Evolutionary conservation across 768 basidiomycete species (phyloP).

Genomic region (Leucocoprinus sp.): DNA sequence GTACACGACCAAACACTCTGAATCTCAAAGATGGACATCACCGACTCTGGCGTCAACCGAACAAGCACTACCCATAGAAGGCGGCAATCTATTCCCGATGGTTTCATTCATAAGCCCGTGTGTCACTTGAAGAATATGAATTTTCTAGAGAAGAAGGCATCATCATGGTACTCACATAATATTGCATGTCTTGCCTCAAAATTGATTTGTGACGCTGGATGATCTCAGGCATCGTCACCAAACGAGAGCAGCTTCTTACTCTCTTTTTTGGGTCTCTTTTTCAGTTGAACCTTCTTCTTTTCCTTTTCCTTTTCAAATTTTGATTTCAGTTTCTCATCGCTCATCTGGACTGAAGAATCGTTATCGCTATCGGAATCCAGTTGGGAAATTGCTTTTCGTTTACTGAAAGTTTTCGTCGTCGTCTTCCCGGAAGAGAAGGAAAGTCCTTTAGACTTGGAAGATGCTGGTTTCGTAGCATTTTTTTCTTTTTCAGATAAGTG

Average conservation of each 20-base stretch:
- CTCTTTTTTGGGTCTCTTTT: slow-evolving; percentile 51
- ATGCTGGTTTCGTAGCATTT: slow-evolving; percentile 14
- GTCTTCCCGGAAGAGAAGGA: slow-evolving; percentile 36
- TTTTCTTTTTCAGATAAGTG: slow-evolving; percentile 6
- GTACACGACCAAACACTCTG: too few species aligned
- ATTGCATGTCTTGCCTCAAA: too few species aligned
- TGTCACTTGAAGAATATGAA: too few species aligned
- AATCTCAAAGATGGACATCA: too few species aligned
- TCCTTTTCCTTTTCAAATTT: slow-evolving; percentile 18
- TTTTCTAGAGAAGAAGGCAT: too few species aligned
- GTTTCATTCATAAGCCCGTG: too few species aligned
- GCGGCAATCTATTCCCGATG: too few species aligned
- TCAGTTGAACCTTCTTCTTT: slow-evolving; percentile 29
- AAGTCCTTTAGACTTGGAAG: slow-evolving; percentile 21
- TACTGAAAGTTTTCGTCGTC: slow-evolving; percentile 25
- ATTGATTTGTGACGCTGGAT: neutral
- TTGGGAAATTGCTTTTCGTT: slow-evolving; percentile 32
- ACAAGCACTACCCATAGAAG: too few species aligned
- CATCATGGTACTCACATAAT: too few species aligned
- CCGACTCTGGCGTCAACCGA: too few species aligned
- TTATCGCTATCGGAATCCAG: slow-evolving; percentile 16
- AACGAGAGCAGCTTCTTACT: slow-evolving; percentile 48
- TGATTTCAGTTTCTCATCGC: slow-evolving; percentile 15
- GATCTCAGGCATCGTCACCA: slow-evolving; percentile 41
- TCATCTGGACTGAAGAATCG: slow-evolving; percentile 19